Conservation (phyloP, 2,329 filamentous ascomycete species). For the Zelopaecilomyces penicillatus region DNA sequence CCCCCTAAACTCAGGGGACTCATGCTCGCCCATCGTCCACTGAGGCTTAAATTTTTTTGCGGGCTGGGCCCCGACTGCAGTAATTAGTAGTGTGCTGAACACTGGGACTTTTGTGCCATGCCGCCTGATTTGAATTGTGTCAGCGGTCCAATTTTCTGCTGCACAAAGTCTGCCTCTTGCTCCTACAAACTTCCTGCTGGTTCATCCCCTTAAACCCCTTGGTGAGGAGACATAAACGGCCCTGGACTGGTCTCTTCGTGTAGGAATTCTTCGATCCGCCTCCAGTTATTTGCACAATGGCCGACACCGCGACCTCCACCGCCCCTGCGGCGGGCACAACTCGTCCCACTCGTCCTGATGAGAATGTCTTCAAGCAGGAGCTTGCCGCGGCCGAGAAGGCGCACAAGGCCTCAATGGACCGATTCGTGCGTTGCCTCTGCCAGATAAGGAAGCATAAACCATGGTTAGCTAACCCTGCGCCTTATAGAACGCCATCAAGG, state of each 20-base stretch:
- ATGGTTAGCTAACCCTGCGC: conserved; percentile 1
- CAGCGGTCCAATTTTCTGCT: background rate
- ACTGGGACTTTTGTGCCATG: too few species aligned
- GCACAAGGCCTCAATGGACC: conserved; percentile 66
- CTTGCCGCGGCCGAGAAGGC: conserved; percentile 81
- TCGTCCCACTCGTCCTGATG: conserved; percentile 81
- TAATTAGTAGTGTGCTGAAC: too few species aligned
- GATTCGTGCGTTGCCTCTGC: conserved; percentile 27
- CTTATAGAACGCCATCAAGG: conserved; percentile 72
- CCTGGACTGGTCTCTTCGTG: conserved; percentile 11
- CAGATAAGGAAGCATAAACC: conserved; percentile 3
- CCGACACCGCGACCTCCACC: conserved; percentile 37
- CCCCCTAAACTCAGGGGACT: too few species aligned
- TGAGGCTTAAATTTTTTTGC: too few species aligned
- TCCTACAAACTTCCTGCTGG: conserved; percentile 5
- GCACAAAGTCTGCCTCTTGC: background rate
- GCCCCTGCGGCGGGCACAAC: conserved; percentile 31
- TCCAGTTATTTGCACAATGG: conserved; percentile 27
- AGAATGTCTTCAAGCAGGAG: conserved; percentile 71
- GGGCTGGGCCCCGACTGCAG: too few species aligned
- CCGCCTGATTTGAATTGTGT: too few species aligned
- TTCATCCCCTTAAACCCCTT: conserved; percentile 10
- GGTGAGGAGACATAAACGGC: conserved; percentile 9
- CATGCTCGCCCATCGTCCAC: too few species aligned
- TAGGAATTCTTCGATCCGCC: background rate